These are phyloP conservation scores for Ziziphus jujuba DNA, from an alignment of 306 rosid species.

Conservation along the genomic window DNA sequence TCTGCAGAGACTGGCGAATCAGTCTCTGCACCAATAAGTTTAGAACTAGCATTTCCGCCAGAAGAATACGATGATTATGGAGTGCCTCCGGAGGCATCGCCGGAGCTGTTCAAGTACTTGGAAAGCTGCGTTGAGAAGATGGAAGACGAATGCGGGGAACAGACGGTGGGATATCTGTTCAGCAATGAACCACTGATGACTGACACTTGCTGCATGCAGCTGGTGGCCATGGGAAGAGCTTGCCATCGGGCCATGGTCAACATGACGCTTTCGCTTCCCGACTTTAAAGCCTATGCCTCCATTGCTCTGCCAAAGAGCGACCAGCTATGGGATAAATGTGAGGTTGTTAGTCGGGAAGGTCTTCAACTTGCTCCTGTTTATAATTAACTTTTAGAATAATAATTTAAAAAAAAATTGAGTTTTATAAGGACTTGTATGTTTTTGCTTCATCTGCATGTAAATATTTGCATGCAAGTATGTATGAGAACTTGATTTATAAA, in stretches of 20 bases:
- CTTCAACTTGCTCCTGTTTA: neutral
- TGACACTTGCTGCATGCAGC: neutral
- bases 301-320: neutral
- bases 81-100: neutral
- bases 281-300: neutral
- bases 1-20: too few species aligned
- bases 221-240: neutral
- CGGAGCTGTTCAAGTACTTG: neutral
- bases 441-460: too few species aligned
- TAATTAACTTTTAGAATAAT: too few species aligned
- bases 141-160: neutral
- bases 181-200: neutral
- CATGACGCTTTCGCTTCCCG: neutral
- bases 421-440: too few species aligned
- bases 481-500: too few species aligned
- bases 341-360: neutral
- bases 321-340: slow-evolving; percentile 16
- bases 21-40: too few species aligned
- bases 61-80: neutral
- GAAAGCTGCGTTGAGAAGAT: neutral
- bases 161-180: neutral
- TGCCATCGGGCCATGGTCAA: slow-evolving; percentile 8
- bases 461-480: too few species aligned
- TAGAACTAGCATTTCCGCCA: too few species aligned
- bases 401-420: too few species aligned